These are phyloP conservation scores for Ogataea methylovora DNA, from an alignment of 805 yeast species.

Conservation along the genomic window DNA sequence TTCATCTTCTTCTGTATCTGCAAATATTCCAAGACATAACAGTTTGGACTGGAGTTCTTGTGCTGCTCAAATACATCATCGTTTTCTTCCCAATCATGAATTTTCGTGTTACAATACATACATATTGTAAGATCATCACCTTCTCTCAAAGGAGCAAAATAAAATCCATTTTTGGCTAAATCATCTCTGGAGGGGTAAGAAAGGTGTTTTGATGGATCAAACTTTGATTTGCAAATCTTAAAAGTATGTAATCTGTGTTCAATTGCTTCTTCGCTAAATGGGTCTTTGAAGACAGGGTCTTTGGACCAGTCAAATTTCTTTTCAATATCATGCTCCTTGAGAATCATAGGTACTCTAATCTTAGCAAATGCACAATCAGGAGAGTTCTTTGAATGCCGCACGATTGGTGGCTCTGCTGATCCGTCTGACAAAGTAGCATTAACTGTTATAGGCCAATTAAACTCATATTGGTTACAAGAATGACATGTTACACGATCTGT, in stretches of 20 bases:
- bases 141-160: conserved; percentile 40
- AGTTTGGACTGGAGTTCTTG: conserved; percentile 29
- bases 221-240: conserved; percentile 36
- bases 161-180: conserved; percentile 60
- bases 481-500: conserved; percentile 51
- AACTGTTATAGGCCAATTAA: conserved; percentile 39
- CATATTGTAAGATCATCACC: conserved; percentile 54
- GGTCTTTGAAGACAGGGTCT: conserved; percentile 25
- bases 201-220: conserved; percentile 20
- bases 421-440: conserved; percentile 1
- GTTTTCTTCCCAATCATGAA: conserved; percentile 64
- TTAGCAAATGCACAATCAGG: conserved; percentile 19
- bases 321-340: conserved; percentile 4
- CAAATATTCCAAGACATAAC: conserved; percentile 29
- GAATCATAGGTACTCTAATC: conserved; percentile 10
- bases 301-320: conserved; percentile 11
- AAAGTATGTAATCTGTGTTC: conserved; percentile 33
- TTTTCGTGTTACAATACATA: conserved; percentile 52
- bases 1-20: neutral
- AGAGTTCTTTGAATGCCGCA: conserved; percentile 16
- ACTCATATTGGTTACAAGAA: conserved; percentile 45
- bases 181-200: conserved; percentile 30
- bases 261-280: conserved; percentile 22
- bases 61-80: conserved; percentile 65
- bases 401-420: conserved; percentile 11